Percentiles rank a stretch among this genome's conserved stretches.
Conservation (phyloP, 805 yeast species). For the Barnettozyma wickerhamii region DNA sequence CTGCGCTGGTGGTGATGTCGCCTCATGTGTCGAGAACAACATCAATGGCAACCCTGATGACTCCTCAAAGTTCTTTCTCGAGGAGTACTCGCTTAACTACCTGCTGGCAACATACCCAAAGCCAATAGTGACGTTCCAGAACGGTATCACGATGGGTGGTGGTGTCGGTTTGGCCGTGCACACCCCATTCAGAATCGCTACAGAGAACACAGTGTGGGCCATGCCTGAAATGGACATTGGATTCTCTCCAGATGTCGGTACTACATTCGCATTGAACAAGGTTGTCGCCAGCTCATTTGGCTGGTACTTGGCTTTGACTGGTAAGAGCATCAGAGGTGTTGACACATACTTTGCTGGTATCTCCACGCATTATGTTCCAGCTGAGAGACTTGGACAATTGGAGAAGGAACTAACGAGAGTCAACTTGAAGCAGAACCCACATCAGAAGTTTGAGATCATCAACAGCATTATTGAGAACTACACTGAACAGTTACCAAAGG, state of each 20-base stretch:
- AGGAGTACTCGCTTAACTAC: conserved; percentile 80
- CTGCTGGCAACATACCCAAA: conserved; percentile 76
- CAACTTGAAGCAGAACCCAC: conserved; percentile 17
- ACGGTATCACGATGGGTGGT: conserved; percentile 97
- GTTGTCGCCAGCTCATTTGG: conserved; percentile 76
- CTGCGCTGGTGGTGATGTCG: conserved; percentile 97
- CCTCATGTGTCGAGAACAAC: conserved; percentile 66
- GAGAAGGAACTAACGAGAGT: conserved; percentile 54
- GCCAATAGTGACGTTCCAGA: conserved; percentile 81
- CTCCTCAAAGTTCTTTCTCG: conserved; percentile 64
- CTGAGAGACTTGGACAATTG: conserved; percentile 57
- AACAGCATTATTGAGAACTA: conserved; percentile 77
- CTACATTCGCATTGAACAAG: conserved; percentile 82
- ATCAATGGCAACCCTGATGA: conserved; percentile 38
- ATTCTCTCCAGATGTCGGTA: conserved; percentile 93
- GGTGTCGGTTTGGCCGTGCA: conserved; percentile 93
- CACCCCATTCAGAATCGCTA: conserved; percentile 89
- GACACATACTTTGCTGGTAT: conserved; percentile 83
- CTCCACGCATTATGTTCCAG: conserved; percentile 86
- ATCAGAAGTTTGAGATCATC: conserved; percentile 40
- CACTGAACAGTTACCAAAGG: conserved; percentile 59
- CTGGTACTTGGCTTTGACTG: conserved; percentile 81
- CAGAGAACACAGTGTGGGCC: conserved; percentile 85
- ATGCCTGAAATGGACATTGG: conserved; percentile 99
- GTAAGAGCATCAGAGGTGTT: conserved; percentile 68